Base-by-base conservation (phyloP, 2,329 filamentous ascomycete genomes). In the Dactylellina drechsleri region DNA sequence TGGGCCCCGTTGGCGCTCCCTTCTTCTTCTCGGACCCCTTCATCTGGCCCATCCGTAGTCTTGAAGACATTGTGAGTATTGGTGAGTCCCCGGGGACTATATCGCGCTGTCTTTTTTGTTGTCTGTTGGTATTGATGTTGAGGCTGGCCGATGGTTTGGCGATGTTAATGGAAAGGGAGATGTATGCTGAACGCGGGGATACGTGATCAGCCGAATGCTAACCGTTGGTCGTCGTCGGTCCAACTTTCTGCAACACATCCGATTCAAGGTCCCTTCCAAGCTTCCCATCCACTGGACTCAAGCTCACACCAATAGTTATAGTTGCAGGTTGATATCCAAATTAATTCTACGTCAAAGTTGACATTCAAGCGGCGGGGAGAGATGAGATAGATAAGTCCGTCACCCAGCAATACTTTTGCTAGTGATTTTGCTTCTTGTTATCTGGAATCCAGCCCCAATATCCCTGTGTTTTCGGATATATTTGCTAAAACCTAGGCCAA, bases 41-140 rank as follows among this genome's bases (percentile, higher is more conserved):
- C 13, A 66, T 57, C 56, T 73, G 68, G 43, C 60, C 50, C 54
- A 66, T 74, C 23, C 62, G 61, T 40, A 67, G 50, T 10, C 31
- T 5, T 10, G 70, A 74, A 43, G 70, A 57, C 70, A 74, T 74
- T 41, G 57, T 50, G 43, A 49, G 53, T 4, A n/a, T n/a, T 49
- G n/a, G 16, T n/a, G 31, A 26, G 41, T 23, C 28, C 12, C 40
- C 50, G 10, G 6, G 26, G 31, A 49, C 5, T 8, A 12, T 28
- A 36, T 26, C 16, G 23, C 23, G 28, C 13, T n/a, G 40, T 49
- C 15, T 3, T 18, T 15, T 4, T 59, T n/a, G 36, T n/a, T 28
- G 36, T 45, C 45, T 26, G 16, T 15, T 8, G 16, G 13, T 13
- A 23, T 13, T 50, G 36, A n/a, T 58, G 53, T 2, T 16, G 8